Evolutionary conservation across 1,139 yeast species (phyloP), one percentile per base, ranked within the genome.

Genomic region (Candida sp.): DNA sequence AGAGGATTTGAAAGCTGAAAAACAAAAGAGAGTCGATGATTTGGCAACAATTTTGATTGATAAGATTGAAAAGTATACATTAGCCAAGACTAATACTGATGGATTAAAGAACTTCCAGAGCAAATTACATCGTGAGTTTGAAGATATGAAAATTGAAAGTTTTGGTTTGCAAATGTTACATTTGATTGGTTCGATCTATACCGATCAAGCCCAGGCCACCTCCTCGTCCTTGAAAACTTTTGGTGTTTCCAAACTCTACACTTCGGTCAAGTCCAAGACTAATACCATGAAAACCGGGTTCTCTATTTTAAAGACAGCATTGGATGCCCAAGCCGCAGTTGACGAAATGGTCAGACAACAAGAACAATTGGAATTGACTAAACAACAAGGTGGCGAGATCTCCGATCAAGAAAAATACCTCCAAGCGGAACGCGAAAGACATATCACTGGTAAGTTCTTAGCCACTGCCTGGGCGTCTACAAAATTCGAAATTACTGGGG

Each of bases 401-500:
- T 57, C 75, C 1, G 66, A 61, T 11, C 68, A 69, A 48, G 84
- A 80, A 50, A 68, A 68, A 39, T 67, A 68, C 45, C 75, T 78
- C 55, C 78, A 77, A 50, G 84, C 80, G 5, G 85, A 83, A 55
- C 75, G 79, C 56, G 89, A 84, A 57, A 71, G 84, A 43, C 66
- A 76, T 32, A 76, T 84, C 62, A 83, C 86, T 3, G 93, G 95
- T 23, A 85, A 86, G 60, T 73, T 86, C 42, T 71, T 86, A 44
- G 86, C 85, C 15, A 83, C 88, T 7, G 89, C 87, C 21, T 86
- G 95, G 95, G 87, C 85, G 1, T 75, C 87, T 35, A 81, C 89
- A 12, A 84, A 82, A 54, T 85, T 79, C 56, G 95, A 86, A 62
- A 81, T 85, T 39, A 82, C 84, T 39, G 79, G 82, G 23, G 78